Evolutionary conservation across 208 protist genomes (phyloP).

Genomic region (Balamuthia mandrillaris): DNA sequence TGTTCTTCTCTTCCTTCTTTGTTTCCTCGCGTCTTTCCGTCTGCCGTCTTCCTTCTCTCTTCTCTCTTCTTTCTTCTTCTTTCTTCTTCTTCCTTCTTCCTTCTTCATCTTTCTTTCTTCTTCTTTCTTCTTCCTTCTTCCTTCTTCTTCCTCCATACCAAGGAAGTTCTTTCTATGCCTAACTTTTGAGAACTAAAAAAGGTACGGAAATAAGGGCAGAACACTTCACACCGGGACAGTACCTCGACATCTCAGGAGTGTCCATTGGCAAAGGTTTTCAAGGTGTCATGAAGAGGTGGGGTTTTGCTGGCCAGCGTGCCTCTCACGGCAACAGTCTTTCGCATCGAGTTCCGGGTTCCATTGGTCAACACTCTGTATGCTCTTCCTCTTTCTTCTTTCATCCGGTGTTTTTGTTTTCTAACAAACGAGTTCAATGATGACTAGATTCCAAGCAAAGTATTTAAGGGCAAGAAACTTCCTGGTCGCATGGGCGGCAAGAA

Average conservation of each 20-base stretch:
- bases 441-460: slow-evolving; percentile 51
- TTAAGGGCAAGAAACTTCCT: slow-evolving; percentile 71
- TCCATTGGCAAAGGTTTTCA: slow-evolving; percentile 52
- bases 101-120: no score
- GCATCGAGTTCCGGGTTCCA: slow-evolving; percentile 56
- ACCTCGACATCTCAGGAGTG: slow-evolving; percentile 50
- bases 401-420: neutral
- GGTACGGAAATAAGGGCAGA: slow-evolving; percentile 7
- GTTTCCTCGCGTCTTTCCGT: no score
- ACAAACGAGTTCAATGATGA: neutral
- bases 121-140: no score
- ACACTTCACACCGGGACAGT: slow-evolving; percentile 65
- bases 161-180: no score
- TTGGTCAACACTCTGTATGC: slow-evolving; percentile 30
- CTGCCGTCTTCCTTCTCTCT: no score
- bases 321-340: slow-evolving; percentile 61
- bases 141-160: no score
- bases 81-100: no score
- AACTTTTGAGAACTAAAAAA: no score
- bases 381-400: neutral
- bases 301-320: slow-evolving; percentile 47
- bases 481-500: slow-evolving; percentile 61
- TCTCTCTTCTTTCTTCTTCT: no score
- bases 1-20: no score
- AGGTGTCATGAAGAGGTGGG: slow-evolving; percentile 67